Conservation (phyloP, 2,329 filamentous ascomycete genomes). For the Fusarium stilboides region DNA sequence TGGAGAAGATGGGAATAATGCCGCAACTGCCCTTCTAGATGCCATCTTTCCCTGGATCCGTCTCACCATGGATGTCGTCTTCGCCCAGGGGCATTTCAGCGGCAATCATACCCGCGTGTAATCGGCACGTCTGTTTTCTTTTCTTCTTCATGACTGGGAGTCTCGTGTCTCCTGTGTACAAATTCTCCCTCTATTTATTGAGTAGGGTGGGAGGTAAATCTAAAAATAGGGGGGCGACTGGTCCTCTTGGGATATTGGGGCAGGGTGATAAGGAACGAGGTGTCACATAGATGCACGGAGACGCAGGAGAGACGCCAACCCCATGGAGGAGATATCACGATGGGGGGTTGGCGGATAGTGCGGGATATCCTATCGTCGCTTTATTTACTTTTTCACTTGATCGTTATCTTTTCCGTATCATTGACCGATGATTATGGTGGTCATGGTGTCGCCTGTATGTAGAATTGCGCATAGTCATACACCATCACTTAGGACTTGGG, state of each 20-base stretch:
- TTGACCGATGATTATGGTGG: constrained; percentile 42
- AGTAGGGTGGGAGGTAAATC: constrained; percentile 24
- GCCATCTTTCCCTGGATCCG: constrained; percentile 16
- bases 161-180: constrained; percentile 47
- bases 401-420: constrained; percentile 45
- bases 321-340: constrained; percentile 29
- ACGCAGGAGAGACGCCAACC: constrained; percentile 30
- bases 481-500: constrained; percentile 44
- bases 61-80: constrained; percentile 17
- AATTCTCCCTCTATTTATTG: constrained; percentile 24
- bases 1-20: constrained; percentile 43
- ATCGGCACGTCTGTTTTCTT: constrained; percentile 44
- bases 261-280: constrained; percentile 37
- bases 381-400: constrained; percentile 51
- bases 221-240: constrained; percentile 42
- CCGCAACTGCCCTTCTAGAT: constrained; percentile 25
- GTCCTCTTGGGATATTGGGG: constrained; percentile 44
- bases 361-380: constrained; percentile 51
- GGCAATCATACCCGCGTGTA: constrained; percentile 42
- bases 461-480: constrained; percentile 52
- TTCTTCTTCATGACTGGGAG: constrained; percentile 41
- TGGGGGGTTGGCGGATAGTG: constrained; percentile 39
- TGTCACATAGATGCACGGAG: constrained; percentile 34
- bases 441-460: constrained; percentile 50
- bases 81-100: constrained; percentile 18